phyloP scores from a whole-genome alignment of 495 filamentous ascomycete species.

The Podospora bellae-mahoneyi region DNA sequence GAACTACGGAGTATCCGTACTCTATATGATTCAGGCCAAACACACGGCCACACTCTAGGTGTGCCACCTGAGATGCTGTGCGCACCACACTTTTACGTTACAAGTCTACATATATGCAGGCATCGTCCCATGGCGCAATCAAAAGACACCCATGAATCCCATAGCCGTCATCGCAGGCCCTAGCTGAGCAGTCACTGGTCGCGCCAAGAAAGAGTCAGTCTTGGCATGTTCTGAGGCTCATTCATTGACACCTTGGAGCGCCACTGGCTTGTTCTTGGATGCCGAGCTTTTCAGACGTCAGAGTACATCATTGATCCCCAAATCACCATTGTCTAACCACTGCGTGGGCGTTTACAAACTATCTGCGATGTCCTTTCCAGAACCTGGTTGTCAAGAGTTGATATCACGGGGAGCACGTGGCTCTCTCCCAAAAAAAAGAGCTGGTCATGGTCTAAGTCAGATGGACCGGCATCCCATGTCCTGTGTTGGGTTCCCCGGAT shows the following conservation, averaged over 20 bases:
- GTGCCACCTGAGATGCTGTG: background rate
- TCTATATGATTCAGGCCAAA: background rate
- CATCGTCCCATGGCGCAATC: background rate
- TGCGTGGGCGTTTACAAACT: background rate
- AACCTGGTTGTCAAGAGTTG: background rate
- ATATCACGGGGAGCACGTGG: constrained; percentile 1
- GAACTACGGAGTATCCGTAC: background rate
- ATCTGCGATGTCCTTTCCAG: background rate
- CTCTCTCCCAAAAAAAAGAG: background rate
- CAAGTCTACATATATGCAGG: background rate
- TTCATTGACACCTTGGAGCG: background rate
- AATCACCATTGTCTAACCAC: background rate
- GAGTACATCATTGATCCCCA: background rate
- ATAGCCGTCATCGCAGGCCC: background rate
- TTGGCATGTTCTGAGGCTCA: constrained; percentile 1
- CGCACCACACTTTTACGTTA: background rate
- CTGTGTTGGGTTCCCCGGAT: background rate
- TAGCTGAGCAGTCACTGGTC: background rate
- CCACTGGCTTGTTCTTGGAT: background rate
- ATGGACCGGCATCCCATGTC: constrained; percentile 3
- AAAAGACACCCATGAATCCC: background rate
- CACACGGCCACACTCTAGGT: background rate
- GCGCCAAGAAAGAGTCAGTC: background rate
- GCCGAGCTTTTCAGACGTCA: constrained; percentile 6
- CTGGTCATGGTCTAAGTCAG: background rate